These are phyloP conservation scores for Aciculosporium take DNA, from an alignment of 2,329 filamentous ascomycete genomes.

Conservation along the genomic window DNA sequence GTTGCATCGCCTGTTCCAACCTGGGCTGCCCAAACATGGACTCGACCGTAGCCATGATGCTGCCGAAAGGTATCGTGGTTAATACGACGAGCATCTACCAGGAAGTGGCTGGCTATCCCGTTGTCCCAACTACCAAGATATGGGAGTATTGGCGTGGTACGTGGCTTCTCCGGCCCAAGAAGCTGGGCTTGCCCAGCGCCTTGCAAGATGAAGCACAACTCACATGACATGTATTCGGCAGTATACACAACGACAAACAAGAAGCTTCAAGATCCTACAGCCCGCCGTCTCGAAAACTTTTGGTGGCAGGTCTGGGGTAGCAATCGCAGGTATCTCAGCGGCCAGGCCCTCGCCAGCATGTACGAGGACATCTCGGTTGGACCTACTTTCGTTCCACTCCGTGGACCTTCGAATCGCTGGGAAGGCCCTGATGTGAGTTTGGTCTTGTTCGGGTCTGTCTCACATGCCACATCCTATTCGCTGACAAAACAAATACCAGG, in stretches of 20 bases:
- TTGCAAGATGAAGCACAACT: neutral
- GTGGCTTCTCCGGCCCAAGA: neutral
- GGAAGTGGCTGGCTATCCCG: slow-evolving; percentile 36
- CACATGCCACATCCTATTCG: neutral
- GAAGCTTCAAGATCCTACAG: slow-evolving; percentile 45
- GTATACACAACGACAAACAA: slow-evolving; percentile 48
- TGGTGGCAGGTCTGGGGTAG: slow-evolving; percentile 55
- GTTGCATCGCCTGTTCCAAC: neutral
- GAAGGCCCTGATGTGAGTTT: slow-evolving; percentile 32
- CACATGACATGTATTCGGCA: slow-evolving; percentile 13
- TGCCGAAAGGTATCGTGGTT: slow-evolving; percentile 43
- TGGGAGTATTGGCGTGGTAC: slow-evolving; percentile 44
- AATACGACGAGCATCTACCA: slow-evolving; percentile 38
- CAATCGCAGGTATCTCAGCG: slow-evolving; percentile 37
- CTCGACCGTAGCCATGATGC: slow-evolving; percentile 26
- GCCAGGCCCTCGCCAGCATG: slow-evolving; percentile 36
- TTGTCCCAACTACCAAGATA: slow-evolving; percentile 38
- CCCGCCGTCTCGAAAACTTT: slow-evolving; percentile 47
- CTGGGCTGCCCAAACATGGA: slow-evolving; percentile 16
- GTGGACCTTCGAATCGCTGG: slow-evolving; percentile 37
- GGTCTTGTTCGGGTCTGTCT: slow-evolving; percentile 6
- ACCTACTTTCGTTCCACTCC: slow-evolving; percentile 41
- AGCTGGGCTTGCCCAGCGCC: too few species aligned
- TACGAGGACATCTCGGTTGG: slow-evolving; percentile 45
- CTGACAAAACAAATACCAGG: slow-evolving; percentile 9